phyloP scores from a whole-genome alignment of 176 grass and related monocot species.

The Avena atlantica region DNA sequence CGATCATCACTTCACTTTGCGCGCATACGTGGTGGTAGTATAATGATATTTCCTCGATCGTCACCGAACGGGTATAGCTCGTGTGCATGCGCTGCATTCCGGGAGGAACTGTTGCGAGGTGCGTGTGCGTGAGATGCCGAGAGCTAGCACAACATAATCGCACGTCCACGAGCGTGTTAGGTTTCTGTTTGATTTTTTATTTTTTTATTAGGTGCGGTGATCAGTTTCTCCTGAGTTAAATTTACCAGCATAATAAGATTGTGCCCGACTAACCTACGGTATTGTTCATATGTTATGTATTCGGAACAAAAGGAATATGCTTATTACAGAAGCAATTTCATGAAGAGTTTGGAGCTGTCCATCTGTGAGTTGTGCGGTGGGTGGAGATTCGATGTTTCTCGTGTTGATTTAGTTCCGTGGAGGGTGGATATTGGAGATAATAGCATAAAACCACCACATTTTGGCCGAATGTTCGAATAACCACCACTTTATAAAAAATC shows the following conservation, averaged over 20 bases:
- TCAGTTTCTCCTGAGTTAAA: neutral
- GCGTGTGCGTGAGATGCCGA: neutral
- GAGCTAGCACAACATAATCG: neutral
- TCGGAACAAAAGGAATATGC: neutral
- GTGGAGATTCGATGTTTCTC: neutral
- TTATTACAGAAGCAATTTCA: neutral
- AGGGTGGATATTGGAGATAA: too few species aligned
- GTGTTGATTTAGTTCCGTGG: neutral
- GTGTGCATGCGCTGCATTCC: constrained; percentile 35
- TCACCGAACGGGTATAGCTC: neutral
- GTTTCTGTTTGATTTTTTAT: neutral
- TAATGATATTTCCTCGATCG: neutral
- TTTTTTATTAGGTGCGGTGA: neutral
- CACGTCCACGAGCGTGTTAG: neutral
- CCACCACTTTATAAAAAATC: too few species aligned
- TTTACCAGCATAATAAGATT: neutral
- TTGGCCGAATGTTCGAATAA: too few species aligned
- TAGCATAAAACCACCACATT: too few species aligned
- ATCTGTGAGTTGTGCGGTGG: neutral
- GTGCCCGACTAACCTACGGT: neutral
- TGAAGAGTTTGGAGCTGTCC: neutral
- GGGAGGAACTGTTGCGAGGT: neutral
- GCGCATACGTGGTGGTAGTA: constrained; percentile 10
- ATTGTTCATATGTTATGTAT: neutral
- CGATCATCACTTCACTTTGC: constrained; percentile 10